Percentiles rank a stretch among this genome's conserved stretches.
Conservation (phyloP, 2,329 filamentous ascomycete genomes). For the Chaetomiaceae sp. region DNA sequence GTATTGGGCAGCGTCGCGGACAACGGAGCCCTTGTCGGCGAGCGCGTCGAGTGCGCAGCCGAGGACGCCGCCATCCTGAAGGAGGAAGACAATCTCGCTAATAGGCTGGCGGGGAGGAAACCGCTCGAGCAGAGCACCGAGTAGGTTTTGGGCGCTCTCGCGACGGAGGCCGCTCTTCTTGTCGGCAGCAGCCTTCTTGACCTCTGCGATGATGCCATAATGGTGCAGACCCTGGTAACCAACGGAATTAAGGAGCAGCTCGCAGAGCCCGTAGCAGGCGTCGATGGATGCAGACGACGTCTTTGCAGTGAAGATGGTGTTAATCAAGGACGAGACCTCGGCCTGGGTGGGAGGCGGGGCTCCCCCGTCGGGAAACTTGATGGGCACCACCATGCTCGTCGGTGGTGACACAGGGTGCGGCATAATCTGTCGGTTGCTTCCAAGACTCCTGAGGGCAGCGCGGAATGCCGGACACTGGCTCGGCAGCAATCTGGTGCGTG, state of each 20-base stretch:
- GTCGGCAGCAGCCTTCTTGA: slow-evolving; percentile 74
- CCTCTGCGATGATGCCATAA: slow-evolving; percentile 52
- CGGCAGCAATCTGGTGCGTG: neutral
- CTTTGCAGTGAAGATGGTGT: slow-evolving; percentile 64
- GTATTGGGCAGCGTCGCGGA: slow-evolving; percentile 89
- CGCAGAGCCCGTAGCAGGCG: slow-evolving; percentile 58
- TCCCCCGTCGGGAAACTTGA: slow-evolving; percentile 26
- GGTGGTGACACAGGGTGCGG: slow-evolving; percentile 23
- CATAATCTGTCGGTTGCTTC: slow-evolving; percentile 7
- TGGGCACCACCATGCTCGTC: slow-evolving; percentile 27
- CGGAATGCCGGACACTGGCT: neutral
- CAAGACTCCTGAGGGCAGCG: neutral
- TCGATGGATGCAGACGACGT: slow-evolving; percentile 66
- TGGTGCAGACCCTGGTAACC: slow-evolving; percentile 49
- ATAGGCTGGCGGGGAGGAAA: slow-evolving; percentile 73
- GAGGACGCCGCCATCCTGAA: slow-evolving; percentile 75
- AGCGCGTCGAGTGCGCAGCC: slow-evolving; percentile 74
- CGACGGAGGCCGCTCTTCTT: slow-evolving; percentile 86
- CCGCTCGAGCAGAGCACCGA: slow-evolving; percentile 89
- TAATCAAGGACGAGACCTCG: slow-evolving; percentile 61
- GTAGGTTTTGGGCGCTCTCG: slow-evolving; percentile 90
- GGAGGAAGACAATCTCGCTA: slow-evolving; percentile 74
- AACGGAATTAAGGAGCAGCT: slow-evolving; percentile 51
- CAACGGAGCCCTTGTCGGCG: slow-evolving; percentile 82
- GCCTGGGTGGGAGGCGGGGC: slow-evolving; percentile 58